Evolutionary conservation across 2,329 filamentous ascomycete species (phyloP).

Genomic region (Canariomyces notabilis): DNA sequence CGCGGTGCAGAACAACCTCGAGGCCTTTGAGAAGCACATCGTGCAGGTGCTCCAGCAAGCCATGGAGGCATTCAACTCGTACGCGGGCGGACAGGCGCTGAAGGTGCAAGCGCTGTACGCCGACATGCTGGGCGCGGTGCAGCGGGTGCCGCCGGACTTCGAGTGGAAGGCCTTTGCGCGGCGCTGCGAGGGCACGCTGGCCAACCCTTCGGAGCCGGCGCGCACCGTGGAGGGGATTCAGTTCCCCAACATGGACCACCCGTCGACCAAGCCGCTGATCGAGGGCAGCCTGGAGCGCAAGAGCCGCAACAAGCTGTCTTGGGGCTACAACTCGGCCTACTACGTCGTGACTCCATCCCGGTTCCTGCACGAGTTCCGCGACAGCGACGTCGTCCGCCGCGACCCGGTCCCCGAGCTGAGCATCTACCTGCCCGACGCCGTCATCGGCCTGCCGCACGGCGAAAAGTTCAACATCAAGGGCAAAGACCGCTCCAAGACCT

Average conservation of each 20-base stretch:
- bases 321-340: constrained; percentile 74
- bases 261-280: constrained; percentile 73
- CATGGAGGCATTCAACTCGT: constrained; percentile 76
- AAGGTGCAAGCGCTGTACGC: constrained; percentile 74
- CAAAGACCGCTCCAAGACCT: constrained; percentile 78
- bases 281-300: constrained; percentile 88
- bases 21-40: constrained; percentile 80
- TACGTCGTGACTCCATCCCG: constrained; percentile 86
- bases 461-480: constrained; percentile 93
- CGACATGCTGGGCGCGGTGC: constrained; percentile 73
- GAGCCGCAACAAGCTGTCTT: constrained; percentile 74
- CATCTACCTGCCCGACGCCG: constrained; percentile 86
- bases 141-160: constrained; percentile 75
- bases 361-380: constrained; percentile 94
- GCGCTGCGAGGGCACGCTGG: constrained; percentile 66
- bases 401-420: constrained; percentile 82
- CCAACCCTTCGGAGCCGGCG: constrained; percentile 70
- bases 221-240: constrained; percentile 67
- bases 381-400: constrained; percentile 65
- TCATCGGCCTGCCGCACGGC: constrained; percentile 65
- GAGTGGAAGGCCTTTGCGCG: constrained; percentile 85
- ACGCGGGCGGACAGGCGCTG: constrained; percentile 74
- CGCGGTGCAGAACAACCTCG: constrained; percentile 84
- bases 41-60: constrained; percentile 77
- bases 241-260: constrained; percentile 88